Percentiles rank a stretch among this genome's conserved stretches.
phyloP scores from a whole-genome alignment of 139 green algal species.

The Coelastrella sp. region DNA sequence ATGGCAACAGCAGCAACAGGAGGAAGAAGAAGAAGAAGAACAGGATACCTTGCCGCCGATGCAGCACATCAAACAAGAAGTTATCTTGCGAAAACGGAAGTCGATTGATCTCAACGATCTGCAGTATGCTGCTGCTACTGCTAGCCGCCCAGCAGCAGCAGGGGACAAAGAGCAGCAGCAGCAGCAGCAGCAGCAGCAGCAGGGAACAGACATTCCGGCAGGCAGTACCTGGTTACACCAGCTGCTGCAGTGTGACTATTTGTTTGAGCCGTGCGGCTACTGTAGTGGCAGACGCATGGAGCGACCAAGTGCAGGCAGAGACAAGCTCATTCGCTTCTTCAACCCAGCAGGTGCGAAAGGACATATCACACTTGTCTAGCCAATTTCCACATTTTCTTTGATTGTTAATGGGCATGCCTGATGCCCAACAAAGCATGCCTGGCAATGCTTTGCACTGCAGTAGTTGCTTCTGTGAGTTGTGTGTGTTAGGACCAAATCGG shows the following conservation, averaged over 20 bases:
- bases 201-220: neutral
- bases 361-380: neutral
- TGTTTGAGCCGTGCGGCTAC: neutral
- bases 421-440: too few relatives aligned
- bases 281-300: neutral
- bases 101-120: neutral
- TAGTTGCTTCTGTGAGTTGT: too few relatives aligned
- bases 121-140: neutral
- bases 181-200: neutral
- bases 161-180: neutral
- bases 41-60: neutral
- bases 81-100: neutral
- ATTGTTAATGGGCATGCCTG: too few relatives aligned
- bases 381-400: too few relatives aligned
- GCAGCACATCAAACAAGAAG: neutral
- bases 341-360: neutral
- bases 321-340: neutral
- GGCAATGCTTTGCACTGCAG: too few relatives aligned
- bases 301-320: neutral
- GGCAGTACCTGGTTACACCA: neutral
- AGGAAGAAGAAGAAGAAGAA: neutral
- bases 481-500: too few relatives aligned
- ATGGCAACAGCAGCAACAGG: slow-evolving; percentile 1
- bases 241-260: neutral
- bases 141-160: neutral